Evolutionary conservation across 148 eudicot genomes (phyloP), one percentile per base, ranked within the genome.

Genomic region (Silene conica): DNA sequence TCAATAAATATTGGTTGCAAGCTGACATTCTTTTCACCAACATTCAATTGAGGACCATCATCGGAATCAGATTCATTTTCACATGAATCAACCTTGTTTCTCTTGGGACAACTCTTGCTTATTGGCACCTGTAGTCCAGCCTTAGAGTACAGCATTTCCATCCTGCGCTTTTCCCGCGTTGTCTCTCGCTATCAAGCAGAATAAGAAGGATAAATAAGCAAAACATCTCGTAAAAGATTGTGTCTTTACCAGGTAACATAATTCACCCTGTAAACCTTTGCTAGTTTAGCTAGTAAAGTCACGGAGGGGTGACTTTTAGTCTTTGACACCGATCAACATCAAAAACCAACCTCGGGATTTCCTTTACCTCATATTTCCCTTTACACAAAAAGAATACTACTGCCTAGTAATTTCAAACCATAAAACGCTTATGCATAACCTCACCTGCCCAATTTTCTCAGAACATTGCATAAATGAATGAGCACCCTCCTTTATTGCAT

Each of bases 371-470:
- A 34, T 34, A 3, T 34, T 6, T 34, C 41, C 41, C 41, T 34
- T 34, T 0, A 34, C 41, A 34, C 41, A 34, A 3, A 3, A 34
- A 34, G 5, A 34, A 34, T n/a, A n/a, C n/a, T 34, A 34, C 41
- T 34, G 3, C 41, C 41, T 34, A 34, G 41, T 48, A 9, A 48
- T 48, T 15, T 2, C 54, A 48, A 48, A 48, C 15, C 54, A 10
- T 1, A 10, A 48, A 48, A 11, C 54, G 54, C 15, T 48, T 48
- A 48, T 48, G 54, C 56, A 50, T 71, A 80, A 31, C 69, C 82
- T 61, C 67, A 90, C 99, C 94, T 95, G 97, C 57, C 99, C 94
- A 75, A 95, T 82, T 66, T 84, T 92, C 77, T 86, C 74, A 22
- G 96, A 92, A 31, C 92, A 90, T 80, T 69, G 77, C 85, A 90